These are phyloP conservation scores for Cinchona pubescens DNA, from an alignment of 257 asterid species.

Conservation along the genomic window DNA sequence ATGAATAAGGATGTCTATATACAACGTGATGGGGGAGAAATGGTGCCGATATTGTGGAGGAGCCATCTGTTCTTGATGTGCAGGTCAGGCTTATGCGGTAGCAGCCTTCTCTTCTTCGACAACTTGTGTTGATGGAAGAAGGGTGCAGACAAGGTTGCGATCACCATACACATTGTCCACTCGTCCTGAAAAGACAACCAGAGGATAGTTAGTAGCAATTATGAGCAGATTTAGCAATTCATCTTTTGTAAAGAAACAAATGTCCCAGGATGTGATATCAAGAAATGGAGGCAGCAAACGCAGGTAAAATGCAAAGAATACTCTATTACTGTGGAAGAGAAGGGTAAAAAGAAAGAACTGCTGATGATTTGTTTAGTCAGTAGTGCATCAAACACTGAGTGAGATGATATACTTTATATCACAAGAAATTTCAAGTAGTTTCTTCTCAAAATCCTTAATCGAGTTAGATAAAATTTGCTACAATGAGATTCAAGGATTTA, in stretches of 20 bases:
- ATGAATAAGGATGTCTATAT: conserved; percentile 35
- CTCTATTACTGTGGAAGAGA: background rate
- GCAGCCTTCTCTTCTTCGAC: conserved; percentile 88
- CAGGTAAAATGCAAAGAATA: background rate
- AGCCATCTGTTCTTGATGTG: conserved; percentile 11
- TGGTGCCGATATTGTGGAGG: conserved; percentile 8
- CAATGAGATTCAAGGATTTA: background rate
- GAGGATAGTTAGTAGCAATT: background rate
- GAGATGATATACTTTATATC: background rate
- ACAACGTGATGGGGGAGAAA: conserved; percentile 37
- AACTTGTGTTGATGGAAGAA: conserved; percentile 76
- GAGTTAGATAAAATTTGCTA: background rate
- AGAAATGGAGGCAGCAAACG: background rate
- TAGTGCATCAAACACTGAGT: background rate
- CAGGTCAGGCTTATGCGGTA: conserved; percentile 47
- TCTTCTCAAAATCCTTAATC: background rate
- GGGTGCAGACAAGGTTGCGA: conserved; percentile 96
- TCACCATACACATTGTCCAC: conserved; percentile 99
- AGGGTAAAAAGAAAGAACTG: background rate
- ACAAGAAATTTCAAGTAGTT: background rate
- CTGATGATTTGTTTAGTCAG: background rate
- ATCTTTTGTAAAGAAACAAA: background rate
- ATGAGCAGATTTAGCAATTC: background rate
- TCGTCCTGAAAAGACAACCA: conserved; percentile 52
- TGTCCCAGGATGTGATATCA: background rate